phyloP scores from a whole-genome alignment of 1,284 basidiomycete species.

The Cutaneotrichosporon spelunceum region DNA sequence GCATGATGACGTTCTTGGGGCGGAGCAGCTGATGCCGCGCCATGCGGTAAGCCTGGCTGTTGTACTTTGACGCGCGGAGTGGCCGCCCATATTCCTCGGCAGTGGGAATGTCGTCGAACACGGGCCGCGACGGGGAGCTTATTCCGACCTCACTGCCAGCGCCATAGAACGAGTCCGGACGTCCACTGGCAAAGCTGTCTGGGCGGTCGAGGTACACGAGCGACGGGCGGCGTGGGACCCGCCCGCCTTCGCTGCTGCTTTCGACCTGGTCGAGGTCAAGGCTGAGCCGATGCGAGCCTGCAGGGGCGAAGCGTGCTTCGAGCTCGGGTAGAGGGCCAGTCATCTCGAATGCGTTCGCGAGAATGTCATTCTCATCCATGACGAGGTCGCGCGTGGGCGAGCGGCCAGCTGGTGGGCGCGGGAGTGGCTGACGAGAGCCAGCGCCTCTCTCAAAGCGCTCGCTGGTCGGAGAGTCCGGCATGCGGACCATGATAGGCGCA shows the following conservation, averaged over 20 bases:
- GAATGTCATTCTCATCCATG: conserved; percentile 24
- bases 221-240: conserved; percentile 3
- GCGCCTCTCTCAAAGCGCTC: conserved; percentile 7
- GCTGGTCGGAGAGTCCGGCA: conserved; percentile 25
- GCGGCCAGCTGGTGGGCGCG: background rate
- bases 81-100: conserved; percentile 40
- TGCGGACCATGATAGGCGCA: conserved; percentile 33
- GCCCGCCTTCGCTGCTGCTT: background rate
- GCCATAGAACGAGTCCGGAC: background rate
- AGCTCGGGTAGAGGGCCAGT: conserved; percentile 39
- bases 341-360: conserved; percentile 45
- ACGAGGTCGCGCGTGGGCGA: conserved; percentile 12
- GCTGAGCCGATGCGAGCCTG: conserved; percentile 12
- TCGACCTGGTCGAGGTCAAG: conserved; percentile 9
- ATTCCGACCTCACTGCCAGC: background rate
- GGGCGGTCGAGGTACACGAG: conserved; percentile 4
- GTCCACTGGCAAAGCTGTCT: background rate
- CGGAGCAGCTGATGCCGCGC: conserved; percentile 36
- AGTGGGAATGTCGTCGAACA: conserved; percentile 36
- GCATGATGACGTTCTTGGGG: conserved; percentile 49
- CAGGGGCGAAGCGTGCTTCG: conserved; percentile 46
- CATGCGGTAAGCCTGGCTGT: conserved; percentile 17
- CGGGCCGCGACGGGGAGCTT: background rate
- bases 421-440: background rate
- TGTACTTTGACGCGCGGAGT: conserved; percentile 35